A percentile compares a stretch with the other conserved stretches of the same genome.
Evolutionary conservation across 768 basidiomycete genomes (phyloP).

Genomic region (Mycena metata): DNA sequence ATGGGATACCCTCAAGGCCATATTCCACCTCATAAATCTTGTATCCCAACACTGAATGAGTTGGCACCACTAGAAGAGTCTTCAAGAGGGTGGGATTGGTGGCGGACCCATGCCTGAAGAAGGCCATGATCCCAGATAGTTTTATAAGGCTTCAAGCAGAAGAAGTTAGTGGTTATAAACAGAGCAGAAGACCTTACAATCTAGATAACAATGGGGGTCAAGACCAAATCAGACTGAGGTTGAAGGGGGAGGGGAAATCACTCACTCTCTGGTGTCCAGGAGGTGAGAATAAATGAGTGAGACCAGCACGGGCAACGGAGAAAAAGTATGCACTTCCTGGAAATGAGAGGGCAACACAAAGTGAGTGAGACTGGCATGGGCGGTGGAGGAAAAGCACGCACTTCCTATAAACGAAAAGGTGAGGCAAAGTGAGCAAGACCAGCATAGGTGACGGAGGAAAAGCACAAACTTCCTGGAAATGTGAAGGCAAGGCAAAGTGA

Average conservation of each 20-base stretch:
- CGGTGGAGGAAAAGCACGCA: too few relatives aligned
- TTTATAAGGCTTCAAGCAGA: background rate
- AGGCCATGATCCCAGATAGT: constrained; percentile 1
- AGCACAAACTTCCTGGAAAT: too few relatives aligned
- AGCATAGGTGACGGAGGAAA: too few relatives aligned
- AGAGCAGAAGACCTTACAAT: background rate
- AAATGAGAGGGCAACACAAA: background rate
- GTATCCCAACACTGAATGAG: background rate
- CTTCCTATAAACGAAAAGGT: too few relatives aligned
- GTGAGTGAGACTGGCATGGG: background rate
- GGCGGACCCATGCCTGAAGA: background rate
- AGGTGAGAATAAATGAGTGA: background rate
- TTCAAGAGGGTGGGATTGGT: too few relatives aligned
- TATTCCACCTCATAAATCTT: constrained; percentile 3
- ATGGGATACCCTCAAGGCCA: constrained; percentile 8
- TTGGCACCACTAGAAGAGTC: background rate
- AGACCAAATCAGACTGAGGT: background rate
- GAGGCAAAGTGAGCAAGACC: too few relatives aligned
- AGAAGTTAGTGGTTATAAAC: background rate
- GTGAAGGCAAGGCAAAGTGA: too few relatives aligned
- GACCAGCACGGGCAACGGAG: too few relatives aligned
- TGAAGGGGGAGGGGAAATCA: background rate
- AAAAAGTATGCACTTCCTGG: too few relatives aligned
- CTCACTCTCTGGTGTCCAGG: background rate
- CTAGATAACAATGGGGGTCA: background rate